These are phyloP conservation scores for Tribonema minus DNA, from an alignment of 108 stramenopile species.

Conservation along the genomic window DNA sequence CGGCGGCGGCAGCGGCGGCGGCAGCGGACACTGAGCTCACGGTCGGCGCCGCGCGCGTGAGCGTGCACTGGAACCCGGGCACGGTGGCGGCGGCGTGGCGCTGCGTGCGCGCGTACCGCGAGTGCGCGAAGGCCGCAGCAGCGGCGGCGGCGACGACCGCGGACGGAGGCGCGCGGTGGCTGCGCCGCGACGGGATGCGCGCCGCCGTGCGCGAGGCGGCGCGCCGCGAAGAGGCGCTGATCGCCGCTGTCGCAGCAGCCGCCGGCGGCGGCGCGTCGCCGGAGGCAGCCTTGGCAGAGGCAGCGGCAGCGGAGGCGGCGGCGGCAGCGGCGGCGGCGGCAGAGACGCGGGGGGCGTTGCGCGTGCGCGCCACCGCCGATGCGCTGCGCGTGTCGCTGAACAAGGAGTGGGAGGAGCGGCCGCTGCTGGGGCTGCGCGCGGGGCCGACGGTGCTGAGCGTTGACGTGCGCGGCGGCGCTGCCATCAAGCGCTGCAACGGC, in stretches of 20 bases:
- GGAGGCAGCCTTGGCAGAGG: background rate
- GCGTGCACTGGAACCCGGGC: slow-evolving; percentile 37
- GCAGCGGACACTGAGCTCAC: background rate
- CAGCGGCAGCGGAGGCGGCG: background rate
- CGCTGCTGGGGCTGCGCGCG: slow-evolving; percentile 2
- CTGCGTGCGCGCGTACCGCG: background rate
- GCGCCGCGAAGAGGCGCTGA: too few relatives aligned
- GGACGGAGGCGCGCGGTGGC: too few relatives aligned
- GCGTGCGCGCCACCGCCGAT: background rate
- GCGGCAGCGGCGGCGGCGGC: background rate
- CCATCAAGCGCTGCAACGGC: too few relatives aligned
- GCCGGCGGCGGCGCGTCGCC: background rate
- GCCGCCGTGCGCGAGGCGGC: too few relatives aligned
- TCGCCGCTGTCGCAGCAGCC: too few relatives aligned
- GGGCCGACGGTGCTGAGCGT: slow-evolving; percentile 3
- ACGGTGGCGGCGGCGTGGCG: slow-evolving; percentile 29
- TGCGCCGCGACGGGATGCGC: too few relatives aligned
- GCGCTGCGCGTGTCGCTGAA: slow-evolving; percentile 9
- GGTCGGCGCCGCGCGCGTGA: background rate
- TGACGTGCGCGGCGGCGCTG: too few relatives aligned
- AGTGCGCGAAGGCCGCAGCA: background rate
- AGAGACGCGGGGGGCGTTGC: background rate
- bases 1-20: background rate
- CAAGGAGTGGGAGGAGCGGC: slow-evolving; percentile 32
- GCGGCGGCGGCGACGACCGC: background rate